These are phyloP conservation scores for Fusarium phyllophilum DNA, from an alignment of 2,329 filamentous ascomycete species.

Conservation along the genomic window DNA sequence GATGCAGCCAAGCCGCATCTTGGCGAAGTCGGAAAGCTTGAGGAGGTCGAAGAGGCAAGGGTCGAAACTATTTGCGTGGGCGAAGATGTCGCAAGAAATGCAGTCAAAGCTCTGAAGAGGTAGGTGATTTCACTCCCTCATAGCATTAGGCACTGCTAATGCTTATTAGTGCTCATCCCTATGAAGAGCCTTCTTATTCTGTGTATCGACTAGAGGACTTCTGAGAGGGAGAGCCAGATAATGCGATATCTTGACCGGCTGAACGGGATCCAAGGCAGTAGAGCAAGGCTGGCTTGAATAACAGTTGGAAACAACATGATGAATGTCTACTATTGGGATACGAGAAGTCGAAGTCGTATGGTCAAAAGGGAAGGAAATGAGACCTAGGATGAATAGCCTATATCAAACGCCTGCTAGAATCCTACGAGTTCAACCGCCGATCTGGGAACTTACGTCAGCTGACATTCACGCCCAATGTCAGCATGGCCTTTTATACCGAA, in stretches of 20 bases:
- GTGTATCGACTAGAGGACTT: background rate
- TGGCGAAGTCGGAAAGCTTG: rapidly evolving
- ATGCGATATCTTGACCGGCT: rapidly evolving
- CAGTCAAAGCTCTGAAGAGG: background rate
- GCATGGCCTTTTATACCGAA: rapidly evolving
- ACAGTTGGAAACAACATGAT: background rate
- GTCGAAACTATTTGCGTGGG: background rate
- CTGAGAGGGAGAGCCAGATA: rapidly evolving
- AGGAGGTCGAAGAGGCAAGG: background rate
- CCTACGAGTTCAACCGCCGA: background rate
- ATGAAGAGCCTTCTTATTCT: background rate
- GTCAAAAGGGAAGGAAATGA: rapidly evolving
- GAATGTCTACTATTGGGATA: background rate
- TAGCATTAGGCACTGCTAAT: background rate
- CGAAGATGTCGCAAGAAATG: background rate
- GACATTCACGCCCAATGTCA: background rate
- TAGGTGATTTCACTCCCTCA: background rate
- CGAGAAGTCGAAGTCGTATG: background rate
- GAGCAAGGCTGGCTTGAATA: background rate
- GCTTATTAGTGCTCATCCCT: background rate
- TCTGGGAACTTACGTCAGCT: rapidly evolving
- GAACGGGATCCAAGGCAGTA: background rate
- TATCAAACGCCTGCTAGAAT: background rate
- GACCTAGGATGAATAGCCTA: rapidly evolving
- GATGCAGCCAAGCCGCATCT: background rate